Evolutionary conservation across 495 filamentous ascomycete genomes (phyloP), one percentile per base, ranked within the genome.

Genomic region (Penicillium goetzii): DNA sequence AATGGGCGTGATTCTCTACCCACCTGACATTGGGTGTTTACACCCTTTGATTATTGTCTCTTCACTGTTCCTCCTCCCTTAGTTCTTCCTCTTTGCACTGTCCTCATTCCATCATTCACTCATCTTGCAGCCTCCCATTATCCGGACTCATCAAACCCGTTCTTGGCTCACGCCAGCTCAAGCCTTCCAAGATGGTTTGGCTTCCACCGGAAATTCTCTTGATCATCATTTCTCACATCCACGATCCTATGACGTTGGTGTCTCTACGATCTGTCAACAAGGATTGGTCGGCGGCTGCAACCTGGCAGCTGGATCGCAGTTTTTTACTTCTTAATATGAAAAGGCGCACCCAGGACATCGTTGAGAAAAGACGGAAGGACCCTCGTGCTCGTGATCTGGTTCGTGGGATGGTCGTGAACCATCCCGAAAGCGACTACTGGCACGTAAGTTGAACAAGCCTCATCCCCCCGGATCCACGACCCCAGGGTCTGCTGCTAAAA

Each of bases 401-500:
- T n/a, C 47, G 47, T 2, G 2, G 47, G 12, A 30, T 55, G 0
- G 17, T 55, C 28, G 52, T 55, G 47, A 28, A 51, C 23, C 14
- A 30, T 9, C 52, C 52, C 8, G 52, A 55, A 15, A 9, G 14
- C 3, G 52, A 55, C 15, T 55, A 55, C 52, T 55, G 52, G 52
- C 17, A 15, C 23, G 52, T 55, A 36, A 34, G 52, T 55, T n/a
- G 28, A 51, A 30, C 21, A 51, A 30, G 15, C 25, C 4, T 6
- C 23, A 10, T 49, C 23, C 11, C 21, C 4, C 19, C 43, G 2
- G 2, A 25, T 21, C 43, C 21, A 47, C 21, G 15, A 8, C 43
- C 10, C 12, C 1, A 12, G 4, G 43, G 19, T 17, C 21, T 14
- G 43, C 19, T 25, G 9, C 43, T 47, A 23, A 47, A 2, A 47